A percentile compares a stretch with the other conserved stretches of the same genome.
Evolutionary conservation across 139 green algal genomes (phyloP).

Genomic region (Auxenochlorella protothecoides): DNA sequence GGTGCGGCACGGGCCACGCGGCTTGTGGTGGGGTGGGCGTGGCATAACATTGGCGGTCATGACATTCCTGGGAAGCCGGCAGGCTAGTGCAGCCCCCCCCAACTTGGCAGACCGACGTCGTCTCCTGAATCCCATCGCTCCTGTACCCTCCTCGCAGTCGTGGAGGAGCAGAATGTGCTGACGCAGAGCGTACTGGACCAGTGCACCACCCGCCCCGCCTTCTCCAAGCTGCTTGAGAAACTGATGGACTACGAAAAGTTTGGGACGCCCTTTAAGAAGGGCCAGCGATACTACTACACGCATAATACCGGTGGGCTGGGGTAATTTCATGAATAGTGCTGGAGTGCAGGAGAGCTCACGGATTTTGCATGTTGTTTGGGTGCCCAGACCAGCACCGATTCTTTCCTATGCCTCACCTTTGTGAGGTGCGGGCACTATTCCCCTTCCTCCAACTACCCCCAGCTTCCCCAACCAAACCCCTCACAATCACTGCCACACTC

Average conservation of each 20-base stretch:
- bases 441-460: too few relatives aligned
- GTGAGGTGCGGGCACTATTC: too few relatives aligned
- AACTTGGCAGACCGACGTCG: background rate
- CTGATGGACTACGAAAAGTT: conserved; percentile 73
- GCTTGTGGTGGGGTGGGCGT: too few relatives aligned
- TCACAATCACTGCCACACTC: too few relatives aligned
- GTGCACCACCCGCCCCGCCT: conserved; percentile 49
- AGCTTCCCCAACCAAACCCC: too few relatives aligned
- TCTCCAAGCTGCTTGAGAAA: conserved; percentile 44
- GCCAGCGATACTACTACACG: conserved; percentile 68
- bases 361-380: too few relatives aligned
- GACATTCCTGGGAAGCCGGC: background rate
- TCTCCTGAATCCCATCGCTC: background rate
- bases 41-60: too few relatives aligned
- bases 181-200: conserved; percentile 53
- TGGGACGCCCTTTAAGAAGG: conserved; percentile 49
- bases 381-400: too few relatives aligned
- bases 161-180: conserved; percentile 72
- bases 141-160: conserved; percentile 36
- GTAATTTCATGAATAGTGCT: too few relatives aligned
- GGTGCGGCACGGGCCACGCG: background rate
- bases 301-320: conserved; percentile 51
- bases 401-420: too few relatives aligned
- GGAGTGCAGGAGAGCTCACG: too few relatives aligned
- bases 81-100: background rate